A percentile compares a stretch with the other conserved stretches of the same genome.
These are phyloP conservation scores for Mucor circinelloides DNA, from an alignment of 371 early-diverging fungal genomes.

Conservation along the genomic window DNA sequence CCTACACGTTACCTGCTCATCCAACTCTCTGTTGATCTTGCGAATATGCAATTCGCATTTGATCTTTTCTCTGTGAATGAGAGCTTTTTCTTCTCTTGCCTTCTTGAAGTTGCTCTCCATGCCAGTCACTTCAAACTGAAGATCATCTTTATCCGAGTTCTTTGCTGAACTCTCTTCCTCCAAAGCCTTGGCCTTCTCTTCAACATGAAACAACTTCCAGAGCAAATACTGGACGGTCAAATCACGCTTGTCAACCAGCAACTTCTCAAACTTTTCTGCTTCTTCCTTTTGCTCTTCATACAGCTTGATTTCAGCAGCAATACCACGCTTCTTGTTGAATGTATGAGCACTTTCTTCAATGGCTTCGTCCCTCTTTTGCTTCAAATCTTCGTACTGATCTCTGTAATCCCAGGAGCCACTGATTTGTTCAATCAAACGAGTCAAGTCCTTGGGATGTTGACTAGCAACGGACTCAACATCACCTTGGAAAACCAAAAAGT, in stretches of 20 bases:
- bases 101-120: constrained; percentile 61
- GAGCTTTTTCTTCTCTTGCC: constrained; percentile 74
- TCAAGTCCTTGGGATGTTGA: constrained; percentile 94
- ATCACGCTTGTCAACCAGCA: constrained; percentile 60
- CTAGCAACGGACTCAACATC: constrained; percentile 98
- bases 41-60: constrained; percentile 73
- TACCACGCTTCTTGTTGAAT: constrained; percentile 87
- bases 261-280: constrained; percentile 79
- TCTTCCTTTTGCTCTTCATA: constrained; percentile 91
- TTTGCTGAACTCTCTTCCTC: constrained; percentile 45
- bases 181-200: constrained; percentile 56
- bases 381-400: constrained; percentile 86
- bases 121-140: constrained; percentile 32
- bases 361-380: constrained; percentile 81
- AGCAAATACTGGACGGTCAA: constrained; percentile 71
- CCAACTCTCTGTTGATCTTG: constrained; percentile 63
- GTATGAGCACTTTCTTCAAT: constrained; percentile 87
- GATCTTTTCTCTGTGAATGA: constrained; percentile 73
- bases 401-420: constrained; percentile 92
- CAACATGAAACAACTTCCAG: constrained; percentile 91
- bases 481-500: constrained; percentile 99
- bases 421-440: constrained; percentile 94
- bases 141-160: constrained; percentile 38
- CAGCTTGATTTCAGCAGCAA: constrained; percentile 89
- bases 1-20: constrained; percentile 64